Evolutionary conservation across 2,329 filamentous ascomycete genomes (phyloP).

Genomic region (Paracoccidioides brasiliensis): DNA sequence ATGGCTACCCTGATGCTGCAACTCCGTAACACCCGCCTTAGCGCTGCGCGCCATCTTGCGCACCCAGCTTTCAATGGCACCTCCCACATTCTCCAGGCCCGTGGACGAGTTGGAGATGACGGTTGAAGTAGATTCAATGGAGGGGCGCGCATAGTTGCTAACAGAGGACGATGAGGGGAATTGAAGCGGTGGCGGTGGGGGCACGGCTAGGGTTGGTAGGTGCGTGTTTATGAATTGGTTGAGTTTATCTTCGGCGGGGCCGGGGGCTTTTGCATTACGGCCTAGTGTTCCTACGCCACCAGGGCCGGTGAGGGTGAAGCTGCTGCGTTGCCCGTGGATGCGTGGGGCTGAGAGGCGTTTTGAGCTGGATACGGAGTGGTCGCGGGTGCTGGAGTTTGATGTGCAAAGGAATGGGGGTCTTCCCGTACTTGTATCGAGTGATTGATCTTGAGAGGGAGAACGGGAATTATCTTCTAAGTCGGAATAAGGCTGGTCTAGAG

Average conservation of each 20-base stretch:
- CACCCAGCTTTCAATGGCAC: conserved; percentile 81
- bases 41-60: conserved; percentile 55
- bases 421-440: conserved; percentile 41
- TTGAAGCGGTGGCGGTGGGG: conserved; percentile 43
- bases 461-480: conserved; percentile 34
- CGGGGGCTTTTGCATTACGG: conserved; percentile 38
- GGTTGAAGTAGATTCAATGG: conserved; percentile 23
- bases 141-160: conserved; percentile 17
- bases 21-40: conserved; percentile 26
- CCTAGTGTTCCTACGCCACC: conserved; percentile 79
- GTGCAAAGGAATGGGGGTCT: conserved; percentile 18
- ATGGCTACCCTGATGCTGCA: conserved; percentile 22
- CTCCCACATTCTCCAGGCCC: conserved; percentile 67
- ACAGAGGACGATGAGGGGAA: conserved; percentile 28
- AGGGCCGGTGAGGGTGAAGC: conserved; percentile 60
- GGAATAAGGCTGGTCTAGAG: conserved; percentile 43
- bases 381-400: conserved; percentile 14
- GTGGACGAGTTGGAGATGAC: conserved; percentile 24
- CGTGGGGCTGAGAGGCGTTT: conserved; percentile 22
- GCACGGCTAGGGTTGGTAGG: conserved; percentile 60
- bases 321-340: conserved; percentile 29
- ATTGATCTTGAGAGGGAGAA: conserved; percentile 37
- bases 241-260: conserved; percentile 70
- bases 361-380: conserved; percentile 19
- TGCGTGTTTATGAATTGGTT: conserved; percentile 77